Base-by-base conservation (phyloP, 176 grass and related monocot genomes). In the Aegilops bicornis region DNA sequence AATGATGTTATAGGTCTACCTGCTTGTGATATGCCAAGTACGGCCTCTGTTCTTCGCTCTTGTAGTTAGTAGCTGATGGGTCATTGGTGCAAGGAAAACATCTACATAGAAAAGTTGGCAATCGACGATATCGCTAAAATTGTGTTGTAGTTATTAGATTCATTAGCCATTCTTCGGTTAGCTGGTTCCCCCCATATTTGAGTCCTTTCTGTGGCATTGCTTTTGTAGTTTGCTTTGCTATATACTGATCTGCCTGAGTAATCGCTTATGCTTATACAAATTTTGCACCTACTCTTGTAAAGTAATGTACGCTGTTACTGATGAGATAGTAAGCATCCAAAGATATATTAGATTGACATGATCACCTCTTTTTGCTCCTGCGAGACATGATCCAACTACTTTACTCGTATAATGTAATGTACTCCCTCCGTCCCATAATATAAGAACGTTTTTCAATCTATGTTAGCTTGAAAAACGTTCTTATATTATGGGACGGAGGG, bases 271-370 rank as follows among this genome's bases (percentile, higher is more conserved):
- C 31, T 62, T 76, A 2, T 80, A 42, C 81, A 81, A 76, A 54
- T 85, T 88, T 88, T 86, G 79, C 39, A 80, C 31, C 59, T 33
- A 14, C 8, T 76, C 35, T 77, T 91, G 82, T 88, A 90, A 87
- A 62, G 22, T 86, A 87, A 73, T 84, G 69, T 76, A 85, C 62
- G 24, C 60, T 84, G 59, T 36, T 80, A 88, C 74, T 76, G 37
- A 84, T 84, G 50, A 84, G 35, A 87, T 32, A 47, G 24, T 52
- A 52, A 30, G 73, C 73, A 76, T 19, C 73, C 42, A 52, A 29
- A 52, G 25, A 76, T 52, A 76, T 76, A 52, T 17, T 45, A 76
- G 43, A 52, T 76, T 31, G 73, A 76, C 45, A 75, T 19, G 45
- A 25, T 76, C 14, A 24, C 12, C 3, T 13, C 33, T 0, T 29